A percentile compares a stretch with the other conserved stretches of the same genome.
Conservation (phyloP, 441 rosid species). For the Rhodomyrtus psidioides region DNA sequence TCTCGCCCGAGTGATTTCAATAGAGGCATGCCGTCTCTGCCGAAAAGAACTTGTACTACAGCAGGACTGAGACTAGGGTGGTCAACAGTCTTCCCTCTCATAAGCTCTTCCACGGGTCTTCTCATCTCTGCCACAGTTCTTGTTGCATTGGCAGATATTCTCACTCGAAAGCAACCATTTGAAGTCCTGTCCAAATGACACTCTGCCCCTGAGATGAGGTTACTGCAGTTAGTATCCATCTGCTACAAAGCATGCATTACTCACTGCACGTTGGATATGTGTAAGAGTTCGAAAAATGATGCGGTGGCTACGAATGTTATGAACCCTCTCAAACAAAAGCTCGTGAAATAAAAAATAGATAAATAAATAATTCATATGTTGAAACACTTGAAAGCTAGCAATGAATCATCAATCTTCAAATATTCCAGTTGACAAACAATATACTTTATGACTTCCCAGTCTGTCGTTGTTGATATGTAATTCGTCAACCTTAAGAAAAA, state of each 20-base stretch:
- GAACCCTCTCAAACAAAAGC: background rate
- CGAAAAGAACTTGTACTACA: constrained; percentile 43
- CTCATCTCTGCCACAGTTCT: constrained; percentile 60
- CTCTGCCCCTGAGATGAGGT: constrained; percentile 33
- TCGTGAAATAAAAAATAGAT: background rate
- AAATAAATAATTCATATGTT: background rate
- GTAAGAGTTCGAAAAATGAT: background rate
- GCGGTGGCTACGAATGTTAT: background rate
- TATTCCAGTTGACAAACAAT: background rate
- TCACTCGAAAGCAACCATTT: constrained; percentile 49
- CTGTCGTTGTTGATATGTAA: background rate
- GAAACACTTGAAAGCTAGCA: background rate
- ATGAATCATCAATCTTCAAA: background rate
- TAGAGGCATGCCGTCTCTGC: constrained; percentile 37
- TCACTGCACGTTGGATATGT: background rate
- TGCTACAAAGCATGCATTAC: background rate
- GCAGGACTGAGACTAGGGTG: constrained; percentile 42
- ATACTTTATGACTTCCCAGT: background rate
- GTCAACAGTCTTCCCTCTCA: constrained; percentile 44
- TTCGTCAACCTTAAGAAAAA: background rate
- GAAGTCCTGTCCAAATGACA: constrained; percentile 29
- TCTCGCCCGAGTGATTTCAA: constrained; percentile 46
- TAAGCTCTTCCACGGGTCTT: constrained; percentile 54
- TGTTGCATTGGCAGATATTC: constrained; percentile 57
- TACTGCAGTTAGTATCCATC: background rate